Percentiles rank a stretch among this genome's conserved stretches.
Conservation (phyloP, 345 rosid species). For the Eutrema japonicum region DNA sequence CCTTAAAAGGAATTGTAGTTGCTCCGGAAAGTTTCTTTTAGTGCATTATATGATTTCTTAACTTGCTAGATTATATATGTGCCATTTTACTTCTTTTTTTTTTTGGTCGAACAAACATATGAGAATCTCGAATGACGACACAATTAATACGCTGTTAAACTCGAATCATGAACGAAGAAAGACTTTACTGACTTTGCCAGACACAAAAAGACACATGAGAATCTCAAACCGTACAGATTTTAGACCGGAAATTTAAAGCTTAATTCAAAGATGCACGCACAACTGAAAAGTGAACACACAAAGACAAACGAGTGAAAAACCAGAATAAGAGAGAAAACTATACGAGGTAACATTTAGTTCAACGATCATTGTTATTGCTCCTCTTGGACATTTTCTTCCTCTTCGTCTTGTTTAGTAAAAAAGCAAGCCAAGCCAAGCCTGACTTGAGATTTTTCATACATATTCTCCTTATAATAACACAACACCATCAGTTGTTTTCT, state of each 20-base stretch:
- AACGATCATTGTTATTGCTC: not conserved
- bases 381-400: conserved; percentile 44
- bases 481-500: not conserved
- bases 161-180: not conserved
- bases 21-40: too few relatives aligned
- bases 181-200: not conserved
- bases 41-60: too few relatives aligned
- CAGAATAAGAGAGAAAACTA: not conserved
- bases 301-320: not conserved
- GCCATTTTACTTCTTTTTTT: too few relatives aligned
- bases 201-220: not conserved
- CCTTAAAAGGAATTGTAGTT: too few relatives aligned
- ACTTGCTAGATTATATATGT: too few relatives aligned
- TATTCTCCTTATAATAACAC: too few relatives aligned
- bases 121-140: too few relatives aligned
- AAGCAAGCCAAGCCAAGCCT: too few relatives aligned
- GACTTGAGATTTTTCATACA: too few relatives aligned
- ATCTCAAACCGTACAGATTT: conserved; percentile 1
- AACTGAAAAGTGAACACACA: not conserved
- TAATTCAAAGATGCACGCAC: not conserved
- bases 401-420: conserved; percentile 44
- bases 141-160: not conserved
- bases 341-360: not conserved
- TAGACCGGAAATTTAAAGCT: not conserved
- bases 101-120: too few relatives aligned